Base-by-base conservation (phyloP, 2,329 filamentous ascomycete species). In the Diaporthe capsici region DNA sequence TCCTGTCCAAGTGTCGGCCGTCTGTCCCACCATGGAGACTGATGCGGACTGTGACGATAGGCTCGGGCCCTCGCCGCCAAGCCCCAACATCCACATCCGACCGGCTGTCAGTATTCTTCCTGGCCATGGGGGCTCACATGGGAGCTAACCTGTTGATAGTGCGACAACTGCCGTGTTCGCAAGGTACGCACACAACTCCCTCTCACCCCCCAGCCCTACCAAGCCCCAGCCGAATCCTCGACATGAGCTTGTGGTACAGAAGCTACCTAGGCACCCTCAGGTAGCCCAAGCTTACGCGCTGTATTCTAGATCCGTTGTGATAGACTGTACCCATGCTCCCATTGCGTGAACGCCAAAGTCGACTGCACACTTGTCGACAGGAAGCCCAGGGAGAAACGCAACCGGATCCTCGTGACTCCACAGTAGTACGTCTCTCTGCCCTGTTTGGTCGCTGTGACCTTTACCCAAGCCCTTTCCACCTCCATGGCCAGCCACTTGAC, bases 11-110 rank as follows among this genome's bases (percentile, higher is more conserved):
- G 42, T 47, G 42, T 5, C n/a, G 49, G 22, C 49, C 49, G 10
- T 25, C n/a, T 53, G n/a, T 53, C 20, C 31, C 55, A 60, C 57
- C 10, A 39, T 60, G 22, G 34, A 60, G 8, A 37, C 57, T 39
- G 31, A 22, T 17, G 34, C 10, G 31, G 22, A 1, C 55, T 12
- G 34, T 20, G 34, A 60, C 12, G 57, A 60, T 37, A 39, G 20
- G 34, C 20, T 39, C 25, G 22, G 39, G 20, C 22, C 20, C 20
- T 25, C 34, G 20, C 9, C 57, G 57, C 57, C 34, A 6, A 60
- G 34, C 22, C 34, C 34, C 34, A 60, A n/a, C 57, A 39, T n/a
- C 57, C 34, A 60, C 57, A 60, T 60, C 39, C 57, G 34, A 60
- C 57, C 57, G 25, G 57, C 31, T 25, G 57, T 39, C 9, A 17